phyloP scores from a whole-genome alignment of 169 alveolate genomes.

The Babesia bigemina region DNA sequence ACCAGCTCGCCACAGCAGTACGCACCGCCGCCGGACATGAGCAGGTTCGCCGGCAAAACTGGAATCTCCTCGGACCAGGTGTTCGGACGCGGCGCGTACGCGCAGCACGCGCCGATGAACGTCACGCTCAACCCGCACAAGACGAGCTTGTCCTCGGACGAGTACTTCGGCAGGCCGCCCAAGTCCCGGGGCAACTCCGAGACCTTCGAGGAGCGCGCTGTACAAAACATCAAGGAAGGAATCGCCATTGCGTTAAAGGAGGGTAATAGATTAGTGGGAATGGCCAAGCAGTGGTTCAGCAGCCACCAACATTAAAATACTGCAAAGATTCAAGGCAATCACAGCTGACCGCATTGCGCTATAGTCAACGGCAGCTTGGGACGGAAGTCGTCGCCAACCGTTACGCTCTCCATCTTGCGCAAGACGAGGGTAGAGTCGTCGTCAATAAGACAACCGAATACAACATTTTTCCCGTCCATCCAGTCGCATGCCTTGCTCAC shows the following conservation, averaged over 20 bases:
- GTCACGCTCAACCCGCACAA: conserved; percentile 51
- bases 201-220: conserved; percentile 76
- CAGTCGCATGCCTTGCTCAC: conserved; percentile 93
- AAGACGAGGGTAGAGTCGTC: conserved; percentile 79
- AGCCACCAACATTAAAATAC: conserved; percentile 24
- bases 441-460: conserved; percentile 89
- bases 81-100: conserved; percentile 65
- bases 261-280: conserved; percentile 72
- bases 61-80: conserved; percentile 76
- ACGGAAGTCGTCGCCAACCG: conserved; percentile 77
- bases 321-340: background rate
- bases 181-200: conserved; percentile 49
- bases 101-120: conserved; percentile 29
- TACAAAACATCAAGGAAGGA: conserved; percentile 76
- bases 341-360: conserved; percentile 78
- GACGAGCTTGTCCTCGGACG: conserved; percentile 72
- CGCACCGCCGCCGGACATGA: conserved; percentile 55
- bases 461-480: conserved; percentile 96
- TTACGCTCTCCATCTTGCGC: conserved; percentile 83
- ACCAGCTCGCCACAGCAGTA: background rate
- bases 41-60: conserved; percentile 70
- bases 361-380: conserved; percentile 76
- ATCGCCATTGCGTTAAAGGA: conserved; percentile 71
- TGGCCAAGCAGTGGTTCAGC: conserved; percentile 80
- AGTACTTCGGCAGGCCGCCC: conserved; percentile 73